Conservation (phyloP, 1,139 yeast species). For the Starmera stellimalicola region DNA sequence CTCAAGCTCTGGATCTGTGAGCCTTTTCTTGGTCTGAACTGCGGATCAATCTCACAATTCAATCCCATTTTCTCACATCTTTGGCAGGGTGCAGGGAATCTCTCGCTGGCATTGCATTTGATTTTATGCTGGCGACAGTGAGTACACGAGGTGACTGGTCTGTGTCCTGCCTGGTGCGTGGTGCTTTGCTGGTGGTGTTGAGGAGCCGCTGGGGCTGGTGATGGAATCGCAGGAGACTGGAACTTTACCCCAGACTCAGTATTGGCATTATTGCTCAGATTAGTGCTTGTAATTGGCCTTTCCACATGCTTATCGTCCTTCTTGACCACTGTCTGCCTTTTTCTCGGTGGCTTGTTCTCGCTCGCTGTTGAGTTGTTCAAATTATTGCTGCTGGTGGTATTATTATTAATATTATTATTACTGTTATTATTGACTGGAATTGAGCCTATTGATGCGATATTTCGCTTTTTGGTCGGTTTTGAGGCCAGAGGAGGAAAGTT, state of each 20-base stretch:
- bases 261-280: not conserved
- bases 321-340: not conserved
- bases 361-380: not conserved
- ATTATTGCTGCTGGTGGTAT: too few species aligned
- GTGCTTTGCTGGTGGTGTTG: slow-evolving; percentile 2
- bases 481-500: not conserved
- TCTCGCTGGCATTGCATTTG: slow-evolving; percentile 83
- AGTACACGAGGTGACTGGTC: slow-evolving; percentile 90
- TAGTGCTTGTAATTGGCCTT: not conserved
- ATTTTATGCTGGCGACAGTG: slow-evolving; percentile 94
- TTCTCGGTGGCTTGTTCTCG: not conserved
- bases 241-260: too few species aligned
- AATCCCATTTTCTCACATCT: slow-evolving; percentile 75
- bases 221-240: not conserved
- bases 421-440: too few species aligned
- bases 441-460: not conserved
- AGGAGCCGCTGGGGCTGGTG: slow-evolving; percentile 1
- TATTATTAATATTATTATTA: too few species aligned
- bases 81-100: slow-evolving; percentile 74
- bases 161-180: slow-evolving; percentile 38
- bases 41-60: slow-evolving; percentile 84
- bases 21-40: slow-evolving; percentile 85
- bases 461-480: not conserved
- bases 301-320: not conserved
- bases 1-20: slow-evolving; percentile 78